Conservation (phyloP, 2,329 filamentous ascomycete species). For the Fusarium goolgardi region DNA sequence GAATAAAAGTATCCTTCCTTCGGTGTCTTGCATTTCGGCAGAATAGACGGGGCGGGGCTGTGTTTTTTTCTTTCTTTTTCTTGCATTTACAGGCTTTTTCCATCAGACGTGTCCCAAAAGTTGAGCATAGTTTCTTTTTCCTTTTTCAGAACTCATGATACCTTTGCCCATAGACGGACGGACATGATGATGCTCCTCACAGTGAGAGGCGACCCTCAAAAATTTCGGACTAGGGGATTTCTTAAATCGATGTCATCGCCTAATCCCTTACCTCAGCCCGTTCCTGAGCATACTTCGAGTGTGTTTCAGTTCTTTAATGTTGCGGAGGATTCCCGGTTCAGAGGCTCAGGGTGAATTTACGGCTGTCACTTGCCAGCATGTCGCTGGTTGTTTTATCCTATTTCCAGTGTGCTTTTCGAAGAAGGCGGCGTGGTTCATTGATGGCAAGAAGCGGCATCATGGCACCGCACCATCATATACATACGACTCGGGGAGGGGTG, state of each 20-base stretch:
- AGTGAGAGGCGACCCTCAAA: conserved; percentile 47
- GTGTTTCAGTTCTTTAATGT: conserved; percentile 49
- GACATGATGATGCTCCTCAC: conserved; percentile 50
- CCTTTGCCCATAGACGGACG: conserved; percentile 60
- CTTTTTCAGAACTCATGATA: conserved; percentile 59
- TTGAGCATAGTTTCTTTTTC: conserved; percentile 54
- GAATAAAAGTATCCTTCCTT: conserved; percentile 53
- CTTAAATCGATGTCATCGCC: conserved; percentile 49
- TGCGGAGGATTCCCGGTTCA: conserved; percentile 44
- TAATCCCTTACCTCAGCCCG: conserved; percentile 42
- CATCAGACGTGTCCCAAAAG: conserved; percentile 61
- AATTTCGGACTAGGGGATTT: conserved; percentile 47
- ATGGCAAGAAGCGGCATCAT: conserved; percentile 32
- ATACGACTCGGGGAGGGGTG: conserved; percentile 18
- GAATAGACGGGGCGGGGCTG: conserved; percentile 63
- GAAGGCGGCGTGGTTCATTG: conserved; percentile 29
- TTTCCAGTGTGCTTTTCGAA: conserved; percentile 13
- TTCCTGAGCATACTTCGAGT: conserved; percentile 43
- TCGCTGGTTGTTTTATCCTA: conserved; percentile 40
- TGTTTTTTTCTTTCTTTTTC: conserved; percentile 46
- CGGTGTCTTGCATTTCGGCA: conserved; percentile 60
- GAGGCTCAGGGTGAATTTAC: conserved; percentile 32
- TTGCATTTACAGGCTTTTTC: conserved; percentile 62
- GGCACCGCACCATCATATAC: conserved; percentile 31
- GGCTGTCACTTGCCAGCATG: conserved; percentile 33